phyloP scores from a whole-genome alignment of 805 yeast species.

The Middelhovenomyces tepae region DNA sequence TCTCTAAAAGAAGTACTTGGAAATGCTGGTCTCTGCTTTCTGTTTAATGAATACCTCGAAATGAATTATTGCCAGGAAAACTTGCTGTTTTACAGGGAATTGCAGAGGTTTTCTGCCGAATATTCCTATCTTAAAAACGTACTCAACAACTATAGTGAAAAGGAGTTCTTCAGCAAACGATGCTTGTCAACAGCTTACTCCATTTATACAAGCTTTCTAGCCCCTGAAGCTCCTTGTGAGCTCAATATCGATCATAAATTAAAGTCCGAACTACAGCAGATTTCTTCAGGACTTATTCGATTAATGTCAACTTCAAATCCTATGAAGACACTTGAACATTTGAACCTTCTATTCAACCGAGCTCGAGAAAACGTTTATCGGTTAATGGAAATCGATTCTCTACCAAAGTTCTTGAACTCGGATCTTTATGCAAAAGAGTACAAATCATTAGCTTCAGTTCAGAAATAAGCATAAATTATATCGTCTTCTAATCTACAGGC shows the following conservation, averaged over 20 bases:
- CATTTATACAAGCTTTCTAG: constrained; percentile 57
- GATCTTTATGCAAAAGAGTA: too few species aligned
- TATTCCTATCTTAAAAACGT: too few species aligned
- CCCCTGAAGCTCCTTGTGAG: constrained; percentile 58
- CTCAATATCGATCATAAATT: constrained; percentile 56
- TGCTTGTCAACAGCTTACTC: constrained; percentile 54
- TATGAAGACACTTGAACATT: constrained; percentile 2
- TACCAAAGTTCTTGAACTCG: constrained; percentile 63
- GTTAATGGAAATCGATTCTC: constrained; percentile 65
- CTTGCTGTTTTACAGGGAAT: constrained; percentile 54
- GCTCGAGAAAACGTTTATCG: constrained; percentile 43
- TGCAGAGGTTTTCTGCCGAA: too few species aligned
- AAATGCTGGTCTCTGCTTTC: constrained; percentile 65
- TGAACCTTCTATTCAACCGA: constrained; percentile 26
- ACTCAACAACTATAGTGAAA: too few species aligned
- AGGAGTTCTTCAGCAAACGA: too few species aligned
- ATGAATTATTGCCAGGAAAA: constrained; percentile 62
- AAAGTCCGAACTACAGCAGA: constrained; percentile 1
- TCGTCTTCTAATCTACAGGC: constrained; percentile 13
- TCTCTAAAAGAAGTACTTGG: constrained; percentile 27
- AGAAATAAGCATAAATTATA: too few species aligned
- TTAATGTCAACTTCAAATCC: too few species aligned
- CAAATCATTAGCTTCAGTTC: too few species aligned
- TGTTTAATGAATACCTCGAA: constrained; percentile 53
- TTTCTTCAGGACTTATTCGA: too few species aligned